Conservation (phyloP, 169 alveolate genomes). For the Eimeria maxima region DNA sequence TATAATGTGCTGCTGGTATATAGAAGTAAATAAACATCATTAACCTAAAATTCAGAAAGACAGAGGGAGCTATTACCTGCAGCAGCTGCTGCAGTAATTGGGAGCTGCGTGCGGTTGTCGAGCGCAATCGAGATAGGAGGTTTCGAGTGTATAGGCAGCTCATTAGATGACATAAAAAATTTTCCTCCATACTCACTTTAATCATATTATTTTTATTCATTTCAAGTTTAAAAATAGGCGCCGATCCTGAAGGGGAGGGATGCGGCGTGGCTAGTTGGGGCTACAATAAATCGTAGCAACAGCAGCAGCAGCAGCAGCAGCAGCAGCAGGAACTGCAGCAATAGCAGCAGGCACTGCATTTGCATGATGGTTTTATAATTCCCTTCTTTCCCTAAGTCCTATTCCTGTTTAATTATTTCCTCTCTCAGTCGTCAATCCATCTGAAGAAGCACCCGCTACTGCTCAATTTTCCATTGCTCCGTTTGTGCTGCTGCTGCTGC, state of each 20-base stretch:
- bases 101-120: too few relatives aligned
- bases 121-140: too few relatives aligned
- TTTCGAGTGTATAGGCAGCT: too few relatives aligned
- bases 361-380: too few relatives aligned
- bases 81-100: too few relatives aligned
- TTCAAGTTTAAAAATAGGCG: not conserved
- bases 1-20: too few relatives aligned
- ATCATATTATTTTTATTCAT: not conserved
- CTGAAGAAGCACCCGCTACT: not conserved
- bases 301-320: constrained; percentile 45
- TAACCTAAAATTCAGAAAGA: too few relatives aligned
- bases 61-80: too few relatives aligned
- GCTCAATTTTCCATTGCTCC: not conserved
- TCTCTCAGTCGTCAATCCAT: not conserved
- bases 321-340: constrained; percentile 14
- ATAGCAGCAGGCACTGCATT: not conserved
- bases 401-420: not conserved
- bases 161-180: too few relatives aligned
- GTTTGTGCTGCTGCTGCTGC: not conserved
- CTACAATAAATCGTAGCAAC: not conserved
- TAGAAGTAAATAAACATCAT: too few relatives aligned
- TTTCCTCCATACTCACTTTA: not conserved
- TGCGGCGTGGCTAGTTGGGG: not conserved
- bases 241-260: not conserved
- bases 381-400: not conserved